Evolutionary conservation across 2,329 filamentous ascomycete species (phyloP), one percentile per base, ranked within the genome.

Genomic region (Calonectria honghensis): DNA sequence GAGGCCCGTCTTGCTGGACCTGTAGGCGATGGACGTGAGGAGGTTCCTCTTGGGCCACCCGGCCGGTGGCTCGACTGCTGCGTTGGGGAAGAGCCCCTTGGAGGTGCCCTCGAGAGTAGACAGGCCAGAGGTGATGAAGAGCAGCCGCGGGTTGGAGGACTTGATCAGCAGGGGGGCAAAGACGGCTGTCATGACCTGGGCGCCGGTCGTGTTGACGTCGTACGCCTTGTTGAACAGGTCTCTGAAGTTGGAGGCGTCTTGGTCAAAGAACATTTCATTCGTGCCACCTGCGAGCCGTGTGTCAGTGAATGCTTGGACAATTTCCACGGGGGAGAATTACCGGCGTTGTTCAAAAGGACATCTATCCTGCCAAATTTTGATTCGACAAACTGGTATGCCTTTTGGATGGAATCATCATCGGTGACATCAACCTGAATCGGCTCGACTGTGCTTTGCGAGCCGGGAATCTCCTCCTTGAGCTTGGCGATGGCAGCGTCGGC

Each of bases 321-420:
- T 1, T 18, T 14, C 41, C 35, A 2, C 0, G 14, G 3, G 1
- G 7, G 13, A 5, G 27, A 7, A 79, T 14, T 82, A 86, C 89
- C 90, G 0, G 88, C 91, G 69, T 93, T 92, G 82, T 92, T 92
- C 73, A 93, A 81, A 0, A 93, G 85, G 2, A 85, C 82, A 65
- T 93, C 90, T 3, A 93, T 50, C 16, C 81, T 85, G 16, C 87
- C 88, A 74, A 85, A 85, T 18, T 83, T 84, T n/a, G 79, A 74
- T 24, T 83, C 61, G 20, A 93, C 83, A 0, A 83, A 71, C 32
- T 88, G 83, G 73, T 86, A 87, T 0, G 88, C 88, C 3, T 81
- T 80, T 3, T 86, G 75, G 73, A 93, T 91, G 0, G 89, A 90
- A 0, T 84, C 81, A 78, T 93, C 91, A 24, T 86, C 85, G 50